These are phyloP conservation scores for Lichtheimia ramosa DNA, from an alignment of 371 early-diverging fungal genomes.

Conservation along the genomic window DNA sequence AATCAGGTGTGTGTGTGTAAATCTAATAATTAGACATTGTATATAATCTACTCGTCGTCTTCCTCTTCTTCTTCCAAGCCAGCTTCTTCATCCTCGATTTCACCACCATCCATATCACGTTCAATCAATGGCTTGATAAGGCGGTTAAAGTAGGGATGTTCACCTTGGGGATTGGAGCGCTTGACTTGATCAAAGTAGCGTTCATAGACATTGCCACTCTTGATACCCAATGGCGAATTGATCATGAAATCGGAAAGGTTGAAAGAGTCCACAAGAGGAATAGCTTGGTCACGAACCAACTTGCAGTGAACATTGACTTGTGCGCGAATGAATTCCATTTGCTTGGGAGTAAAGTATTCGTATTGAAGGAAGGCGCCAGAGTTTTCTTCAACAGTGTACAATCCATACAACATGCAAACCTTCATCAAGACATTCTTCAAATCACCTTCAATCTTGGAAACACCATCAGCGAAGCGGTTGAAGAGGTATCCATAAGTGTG, in stretches of 20 bases:
- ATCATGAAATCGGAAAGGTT: constrained; percentile 84
- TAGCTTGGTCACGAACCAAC: constrained; percentile 76
- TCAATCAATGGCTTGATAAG: constrained; percentile 82
- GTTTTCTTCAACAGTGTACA: constrained; percentile 82
- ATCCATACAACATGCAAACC: constrained; percentile 81
- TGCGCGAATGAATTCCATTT: constrained; percentile 67
- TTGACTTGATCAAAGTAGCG: constrained; percentile 86
- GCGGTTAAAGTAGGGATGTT: constrained; percentile 79
- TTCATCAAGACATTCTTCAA: constrained; percentile 55
- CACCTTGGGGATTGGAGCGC: constrained; percentile 71
- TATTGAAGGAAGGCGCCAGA: constrained; percentile 87
- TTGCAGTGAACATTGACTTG: constrained; percentile 72
- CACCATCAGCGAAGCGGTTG: constrained; percentile 82
- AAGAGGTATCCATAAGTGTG: constrained; percentile 86
- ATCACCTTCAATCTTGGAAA: constrained; percentile 53
- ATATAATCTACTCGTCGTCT: constrained; percentile 9
- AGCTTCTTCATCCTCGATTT: constrained; percentile 48
- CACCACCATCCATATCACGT: constrained; percentile 56
- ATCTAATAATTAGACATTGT: no score
- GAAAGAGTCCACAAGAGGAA: constrained; percentile 87
- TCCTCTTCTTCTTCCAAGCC: constrained; percentile 36
- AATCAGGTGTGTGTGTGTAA: not conserved
- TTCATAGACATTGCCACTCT: constrained; percentile 87
- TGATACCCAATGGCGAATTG: constrained; percentile 88
- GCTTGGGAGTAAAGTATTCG: constrained; percentile 76